Conservation (phyloP, 805 yeast species). For the Lachancea nothofagi region DNA sequence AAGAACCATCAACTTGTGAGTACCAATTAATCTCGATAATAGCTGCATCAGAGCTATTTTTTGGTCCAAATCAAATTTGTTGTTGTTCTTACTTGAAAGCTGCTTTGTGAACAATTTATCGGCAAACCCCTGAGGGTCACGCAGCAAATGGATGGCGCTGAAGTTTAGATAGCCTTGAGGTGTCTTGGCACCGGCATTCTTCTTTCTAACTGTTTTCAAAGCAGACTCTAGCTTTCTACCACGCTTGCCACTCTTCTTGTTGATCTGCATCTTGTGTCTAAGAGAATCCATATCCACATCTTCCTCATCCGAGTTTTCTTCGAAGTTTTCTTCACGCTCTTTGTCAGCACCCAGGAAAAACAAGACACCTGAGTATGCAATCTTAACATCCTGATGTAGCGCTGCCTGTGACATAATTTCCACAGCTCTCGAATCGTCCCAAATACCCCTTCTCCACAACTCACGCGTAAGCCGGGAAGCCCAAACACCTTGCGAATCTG, state of each 20-base stretch:
- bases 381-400: conserved; percentile 77
- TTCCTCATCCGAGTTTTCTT: conserved; percentile 59
- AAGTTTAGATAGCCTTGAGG: conserved; percentile 60
- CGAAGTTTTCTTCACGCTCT: conserved; percentile 64
- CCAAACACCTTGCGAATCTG: conserved; percentile 86
- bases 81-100: conserved; percentile 60
- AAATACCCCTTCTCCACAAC: conserved; percentile 94
- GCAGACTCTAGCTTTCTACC: conserved; percentile 77
- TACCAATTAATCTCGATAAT: conserved; percentile 84
- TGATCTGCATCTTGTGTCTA: conserved; percentile 75
- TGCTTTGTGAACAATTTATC: conserved; percentile 73
- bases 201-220: conserved; percentile 60
- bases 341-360: conserved; percentile 95
- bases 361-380: conserved; percentile 81
- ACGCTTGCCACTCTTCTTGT: conserved; percentile 75
- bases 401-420: conserved; percentile 97
- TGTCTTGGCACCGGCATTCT: conserved; percentile 45
- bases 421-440: conserved; percentile 97
- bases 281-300: conserved; percentile 67
- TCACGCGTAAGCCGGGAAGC: conserved; percentile 93
- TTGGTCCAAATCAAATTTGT: conserved; percentile 78
- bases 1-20: conserved; percentile 85
- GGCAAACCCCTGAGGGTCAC: conserved; percentile 98
- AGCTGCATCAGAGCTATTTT: conserved; percentile 83
- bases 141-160: conserved; percentile 85